Conservation (phyloP, 345 rosid species). For the Microthlaspi erraticum region DNA sequence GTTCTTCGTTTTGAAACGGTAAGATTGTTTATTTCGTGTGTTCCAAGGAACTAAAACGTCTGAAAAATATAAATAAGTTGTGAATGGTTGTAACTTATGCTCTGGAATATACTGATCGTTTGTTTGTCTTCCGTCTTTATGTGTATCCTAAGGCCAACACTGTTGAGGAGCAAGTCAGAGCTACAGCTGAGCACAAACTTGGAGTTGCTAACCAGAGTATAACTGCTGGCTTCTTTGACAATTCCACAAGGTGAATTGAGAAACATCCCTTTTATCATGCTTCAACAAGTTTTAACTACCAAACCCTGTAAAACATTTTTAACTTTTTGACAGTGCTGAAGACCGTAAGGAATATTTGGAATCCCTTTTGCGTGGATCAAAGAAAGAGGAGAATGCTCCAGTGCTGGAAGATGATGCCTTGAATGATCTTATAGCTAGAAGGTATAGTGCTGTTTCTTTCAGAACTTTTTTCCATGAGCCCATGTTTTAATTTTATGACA, state of each 20-base stretch:
- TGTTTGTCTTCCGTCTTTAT: background rate
- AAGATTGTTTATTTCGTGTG: constrained; percentile 31
- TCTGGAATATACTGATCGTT: no score
- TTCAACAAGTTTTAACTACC: constrained; percentile 3
- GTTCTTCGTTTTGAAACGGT: constrained; percentile 97
- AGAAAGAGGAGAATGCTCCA: constrained; percentile 93
- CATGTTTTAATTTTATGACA: constrained; percentile 4
- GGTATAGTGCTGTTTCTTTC: constrained; percentile 51
- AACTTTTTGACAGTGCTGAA: constrained; percentile 69
- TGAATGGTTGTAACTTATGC: no score
- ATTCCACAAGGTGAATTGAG: constrained; percentile 72
- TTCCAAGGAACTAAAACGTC: background rate
- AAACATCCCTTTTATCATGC: background rate
- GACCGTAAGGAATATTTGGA: constrained; percentile 95
- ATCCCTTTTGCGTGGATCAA: constrained; percentile 77
- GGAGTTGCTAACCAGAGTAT: constrained; percentile 99
- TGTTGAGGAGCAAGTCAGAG: constrained; percentile 97
- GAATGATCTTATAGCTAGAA: constrained; percentile 87
- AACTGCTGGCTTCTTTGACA: constrained; percentile 96
- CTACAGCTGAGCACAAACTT: constrained; percentile 92
- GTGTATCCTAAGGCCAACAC: constrained; percentile 72
- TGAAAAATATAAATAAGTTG: background rate
- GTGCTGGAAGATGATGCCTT: constrained; percentile 85
- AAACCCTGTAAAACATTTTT: constrained; percentile 9
- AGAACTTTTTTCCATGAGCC: background rate